phyloP scores from a whole-genome alignment of 345 rosid species.

The Psidium friedrichsthalianum region DNA sequence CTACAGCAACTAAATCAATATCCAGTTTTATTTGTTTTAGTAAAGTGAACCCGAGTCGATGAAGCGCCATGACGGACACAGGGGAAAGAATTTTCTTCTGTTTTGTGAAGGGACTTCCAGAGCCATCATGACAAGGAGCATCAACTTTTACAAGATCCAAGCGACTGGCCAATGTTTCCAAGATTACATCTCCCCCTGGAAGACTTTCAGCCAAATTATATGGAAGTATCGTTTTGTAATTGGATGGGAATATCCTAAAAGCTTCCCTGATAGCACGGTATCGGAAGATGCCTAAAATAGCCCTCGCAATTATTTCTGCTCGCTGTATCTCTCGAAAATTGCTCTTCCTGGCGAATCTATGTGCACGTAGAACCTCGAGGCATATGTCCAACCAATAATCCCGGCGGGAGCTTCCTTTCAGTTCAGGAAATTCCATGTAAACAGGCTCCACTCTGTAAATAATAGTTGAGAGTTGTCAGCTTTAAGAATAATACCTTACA shows the following conservation, averaged over 20 bases:
- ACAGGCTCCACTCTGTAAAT: conserved; percentile 62
- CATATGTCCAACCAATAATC: conserved; percentile 88
- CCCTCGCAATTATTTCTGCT: conserved; percentile 67
- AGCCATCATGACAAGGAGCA: conserved; percentile 14
- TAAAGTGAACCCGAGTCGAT: conserved; percentile 50
- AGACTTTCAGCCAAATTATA: conserved; percentile 90
- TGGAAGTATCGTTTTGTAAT: conserved; percentile 66
- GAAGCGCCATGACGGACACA: conserved; percentile 45
- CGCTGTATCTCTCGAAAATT: conserved; percentile 53
- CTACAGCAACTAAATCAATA: conserved; percentile 24
- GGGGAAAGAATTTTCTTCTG: conserved; percentile 42
- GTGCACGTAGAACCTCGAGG: conserved; percentile 67
- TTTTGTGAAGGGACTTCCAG: conserved; percentile 29
- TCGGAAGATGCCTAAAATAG: conserved; percentile 59
- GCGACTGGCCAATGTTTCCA: conserved; percentile 58
- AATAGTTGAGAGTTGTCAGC: not conserved
- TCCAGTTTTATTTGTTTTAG: conserved; percentile 32
- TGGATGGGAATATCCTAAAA: conserved; percentile 64
- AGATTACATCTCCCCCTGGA: conserved; percentile 74
- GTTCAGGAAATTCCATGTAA: conserved; percentile 86
- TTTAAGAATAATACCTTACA: not conserved
- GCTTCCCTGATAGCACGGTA: conserved; percentile 77
- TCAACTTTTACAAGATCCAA: conserved; percentile 35
- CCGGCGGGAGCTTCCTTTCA: conserved; percentile 83
- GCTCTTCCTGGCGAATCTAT: conserved; percentile 53